Conservation (phyloP, 2,329 filamentous ascomycete species). For the Verticillium albo-atrum region DNA sequence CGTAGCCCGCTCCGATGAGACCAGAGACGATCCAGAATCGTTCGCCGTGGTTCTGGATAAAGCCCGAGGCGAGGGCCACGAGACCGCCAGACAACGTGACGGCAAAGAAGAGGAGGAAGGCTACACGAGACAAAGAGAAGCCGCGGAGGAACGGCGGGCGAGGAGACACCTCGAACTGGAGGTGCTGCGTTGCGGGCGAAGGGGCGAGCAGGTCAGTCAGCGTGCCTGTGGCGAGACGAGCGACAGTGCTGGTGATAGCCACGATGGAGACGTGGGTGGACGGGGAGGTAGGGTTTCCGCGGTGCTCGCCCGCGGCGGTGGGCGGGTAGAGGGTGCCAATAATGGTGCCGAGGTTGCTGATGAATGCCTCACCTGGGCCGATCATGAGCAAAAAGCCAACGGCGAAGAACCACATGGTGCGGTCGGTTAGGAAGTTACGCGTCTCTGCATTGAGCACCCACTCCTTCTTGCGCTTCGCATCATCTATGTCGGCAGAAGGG, state of each 20-base stretch:
- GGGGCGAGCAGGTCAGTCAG: constrained; percentile 83
- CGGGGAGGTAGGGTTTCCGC: constrained; percentile 50
- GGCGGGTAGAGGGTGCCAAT: constrained; percentile 77
- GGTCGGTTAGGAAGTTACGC: constrained; percentile 74
- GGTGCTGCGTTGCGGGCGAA: constrained; percentile 55
- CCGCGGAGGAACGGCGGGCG: constrained; percentile 18
- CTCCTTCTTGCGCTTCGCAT: constrained; percentile 69
- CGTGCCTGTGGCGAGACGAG: constrained; percentile 83
- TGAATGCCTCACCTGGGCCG: constrained; percentile 94
- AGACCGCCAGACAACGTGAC: constrained; percentile 72
- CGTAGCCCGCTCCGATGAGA: constrained; percentile 85
- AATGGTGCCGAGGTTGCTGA: constrained; percentile 94
- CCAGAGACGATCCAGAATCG: constrained; percentile 84
- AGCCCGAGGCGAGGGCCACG: constrained; percentile 70
- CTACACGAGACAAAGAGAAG: constrained; percentile 69
- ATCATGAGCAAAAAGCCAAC: constrained; percentile 88
- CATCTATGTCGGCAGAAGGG: constrained; percentile 31
- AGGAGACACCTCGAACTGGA: constrained; percentile 36
- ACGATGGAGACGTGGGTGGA: constrained; percentile 92
- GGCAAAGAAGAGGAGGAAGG: constrained; percentile 73
- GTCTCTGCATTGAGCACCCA: constrained; percentile 93
- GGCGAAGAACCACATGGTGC: constrained; percentile 94
- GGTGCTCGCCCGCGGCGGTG: constrained; percentile 19
- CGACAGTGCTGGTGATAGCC: constrained; percentile 83
- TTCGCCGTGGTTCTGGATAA: constrained; percentile 67